Conservation (phyloP, 495 filamentous ascomycete species). For the Penicillium bialowiezense region DNA sequence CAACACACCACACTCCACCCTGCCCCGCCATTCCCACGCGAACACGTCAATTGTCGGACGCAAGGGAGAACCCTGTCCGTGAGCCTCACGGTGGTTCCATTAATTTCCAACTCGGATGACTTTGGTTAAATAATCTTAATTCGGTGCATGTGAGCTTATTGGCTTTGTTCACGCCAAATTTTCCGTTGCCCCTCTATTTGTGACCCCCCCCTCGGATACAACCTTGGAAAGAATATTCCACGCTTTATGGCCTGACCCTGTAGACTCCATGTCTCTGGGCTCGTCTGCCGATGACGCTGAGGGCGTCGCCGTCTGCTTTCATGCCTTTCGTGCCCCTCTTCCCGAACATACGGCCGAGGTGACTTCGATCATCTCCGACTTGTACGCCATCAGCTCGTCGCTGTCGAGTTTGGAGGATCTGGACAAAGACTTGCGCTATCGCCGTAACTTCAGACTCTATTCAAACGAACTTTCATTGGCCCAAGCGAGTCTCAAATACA, state of each 20-base stretch:
- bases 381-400: constrained; percentile 51
- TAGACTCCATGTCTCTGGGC: constrained; percentile 43
- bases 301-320: constrained; percentile 52
- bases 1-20: constrained; percentile 9
- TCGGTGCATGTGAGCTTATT: constrained; percentile 7
- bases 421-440: constrained; percentile 29
- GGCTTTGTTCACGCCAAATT: background rate
- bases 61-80: constrained; percentile 11
- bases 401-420: constrained; percentile 46
- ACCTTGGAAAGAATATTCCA: constrained; percentile 2
- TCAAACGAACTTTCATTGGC: constrained; percentile 44
- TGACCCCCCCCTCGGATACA: background rate
- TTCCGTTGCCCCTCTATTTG: constrained; percentile 1
- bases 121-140: constrained; percentile 10
- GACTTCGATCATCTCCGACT: constrained; percentile 50
- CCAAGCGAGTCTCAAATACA: constrained; percentile 48
- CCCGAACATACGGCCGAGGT: constrained; percentile 54
- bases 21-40: constrained; percentile 29
- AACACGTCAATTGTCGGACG: constrained; percentile 26
- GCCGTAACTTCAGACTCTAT: constrained; percentile 34
- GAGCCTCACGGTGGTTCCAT: constrained; percentile 27
- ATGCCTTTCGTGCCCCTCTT: constrained; percentile 48
- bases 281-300: constrained; percentile 49
- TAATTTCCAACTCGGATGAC: background rate
- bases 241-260: constrained; percentile 27